phyloP scores from a whole-genome alignment of 148 eudicot species.

The Hydrangea macrophylla region DNA sequence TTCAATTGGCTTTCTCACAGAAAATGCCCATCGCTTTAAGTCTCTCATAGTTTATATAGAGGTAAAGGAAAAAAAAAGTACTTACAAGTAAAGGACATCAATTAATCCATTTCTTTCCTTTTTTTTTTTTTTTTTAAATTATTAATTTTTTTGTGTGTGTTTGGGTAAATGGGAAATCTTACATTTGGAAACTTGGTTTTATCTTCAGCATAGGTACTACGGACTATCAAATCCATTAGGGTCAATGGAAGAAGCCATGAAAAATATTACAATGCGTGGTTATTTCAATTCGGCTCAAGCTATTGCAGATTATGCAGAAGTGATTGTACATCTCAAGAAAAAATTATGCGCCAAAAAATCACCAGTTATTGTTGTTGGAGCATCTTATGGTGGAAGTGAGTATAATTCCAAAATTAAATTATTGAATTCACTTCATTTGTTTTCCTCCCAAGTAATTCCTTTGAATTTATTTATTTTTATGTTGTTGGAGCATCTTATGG shows the following conservation, averaged over 20 bases:
- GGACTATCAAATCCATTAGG: constrained; percentile 27
- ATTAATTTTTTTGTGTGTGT: not conserved
- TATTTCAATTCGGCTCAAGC: constrained; percentile 47
- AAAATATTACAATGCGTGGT: constrained; percentile 16
- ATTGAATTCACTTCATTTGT: no score
- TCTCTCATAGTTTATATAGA: constrained; percentile 16
- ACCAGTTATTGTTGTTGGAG: constrained; percentile 45
- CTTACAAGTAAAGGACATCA: no score
- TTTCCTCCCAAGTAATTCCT: no score
- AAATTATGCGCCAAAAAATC: constrained; percentile 27
- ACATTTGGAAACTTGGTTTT: no score
- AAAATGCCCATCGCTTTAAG: constrained; percentile 14
- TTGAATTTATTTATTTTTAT: no score
- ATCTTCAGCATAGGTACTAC: constrained; percentile 23
- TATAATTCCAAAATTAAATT: no score
- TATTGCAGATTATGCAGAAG: constrained; percentile 49
- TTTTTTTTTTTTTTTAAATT: not conserved
- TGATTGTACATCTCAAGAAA: constrained; percentile 31
- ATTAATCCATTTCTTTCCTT: not conserved
- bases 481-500: no score
- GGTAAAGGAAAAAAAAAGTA: not conserved
- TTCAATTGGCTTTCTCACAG: not conserved
- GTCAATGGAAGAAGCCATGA: constrained; percentile 14
- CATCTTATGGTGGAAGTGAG: no score
- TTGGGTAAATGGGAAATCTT: no score